Conservation (phyloP, 805 yeast species). For the Clavispora vitiphila region DNA sequence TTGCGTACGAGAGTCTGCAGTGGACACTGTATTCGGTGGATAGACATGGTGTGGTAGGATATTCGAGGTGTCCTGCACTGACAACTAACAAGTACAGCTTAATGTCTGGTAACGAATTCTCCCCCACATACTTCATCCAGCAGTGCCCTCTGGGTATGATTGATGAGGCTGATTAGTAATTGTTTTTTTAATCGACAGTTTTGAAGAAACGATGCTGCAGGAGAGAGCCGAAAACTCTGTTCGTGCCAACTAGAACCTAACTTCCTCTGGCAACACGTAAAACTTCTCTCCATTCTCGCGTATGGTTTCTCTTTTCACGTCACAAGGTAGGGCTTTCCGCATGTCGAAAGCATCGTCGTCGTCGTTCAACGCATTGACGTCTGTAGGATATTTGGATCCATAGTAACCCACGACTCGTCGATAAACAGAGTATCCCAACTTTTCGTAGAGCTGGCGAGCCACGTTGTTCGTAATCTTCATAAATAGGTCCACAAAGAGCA, state of each 20-base stretch:
- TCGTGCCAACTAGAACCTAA: constrained; percentile 45
- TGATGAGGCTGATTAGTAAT: too few relatives aligned
- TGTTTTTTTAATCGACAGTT: too few relatives aligned
- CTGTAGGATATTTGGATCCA: constrained; percentile 48
- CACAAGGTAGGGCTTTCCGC: constrained; percentile 63
- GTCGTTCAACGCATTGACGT: constrained; percentile 51
- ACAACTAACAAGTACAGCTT: too few relatives aligned
- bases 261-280: constrained; percentile 63
- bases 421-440: constrained; percentile 78
- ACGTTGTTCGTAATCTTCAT: constrained; percentile 80
- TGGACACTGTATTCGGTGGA: too few relatives aligned
- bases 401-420: constrained; percentile 89
- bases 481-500: constrained; percentile 84
- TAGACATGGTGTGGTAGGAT: too few relatives aligned
- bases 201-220: too few relatives aligned
- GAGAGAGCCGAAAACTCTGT: too few relatives aligned
- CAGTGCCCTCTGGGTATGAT: too few relatives aligned
- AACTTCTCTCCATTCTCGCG: constrained; percentile 57
- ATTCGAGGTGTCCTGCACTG: too few relatives aligned
- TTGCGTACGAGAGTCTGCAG: too few relatives aligned
- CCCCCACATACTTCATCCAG: too few relatives aligned
- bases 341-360: constrained; percentile 83
- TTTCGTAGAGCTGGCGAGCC: constrained; percentile 80
- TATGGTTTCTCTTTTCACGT: constrained; percentile 47
- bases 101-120: too few relatives aligned